phyloP scores from a whole-genome alignment of 2,329 filamentous ascomycete genomes.

The Ceratocystis diversiconidia region DNA sequence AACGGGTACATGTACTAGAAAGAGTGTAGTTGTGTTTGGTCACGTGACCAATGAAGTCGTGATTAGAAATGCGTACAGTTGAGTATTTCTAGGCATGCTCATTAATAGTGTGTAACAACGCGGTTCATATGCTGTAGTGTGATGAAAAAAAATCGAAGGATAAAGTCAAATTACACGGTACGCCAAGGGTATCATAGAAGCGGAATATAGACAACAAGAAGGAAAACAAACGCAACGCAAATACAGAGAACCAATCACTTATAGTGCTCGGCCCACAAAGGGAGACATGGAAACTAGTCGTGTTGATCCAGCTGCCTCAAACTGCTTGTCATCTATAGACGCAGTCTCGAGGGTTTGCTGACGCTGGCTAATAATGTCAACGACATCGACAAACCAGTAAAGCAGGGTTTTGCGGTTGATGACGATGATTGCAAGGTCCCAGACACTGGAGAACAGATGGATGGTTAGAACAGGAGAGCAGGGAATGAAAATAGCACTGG shows the following conservation, averaged over 20 bases:
- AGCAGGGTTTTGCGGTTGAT: conserved; percentile 15
- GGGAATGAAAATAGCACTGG: no score
- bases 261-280: conserved; percentile 14
- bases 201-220: not conserved
- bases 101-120: not conserved
- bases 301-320: not conserved
- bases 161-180: not conserved
- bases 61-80: no score
- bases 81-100: not conserved
- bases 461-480: not conserved
- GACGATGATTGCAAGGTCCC: conserved; percentile 18
- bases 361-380: not conserved
- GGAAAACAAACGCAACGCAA: not conserved
- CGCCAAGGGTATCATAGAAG: conserved; percentile 1
- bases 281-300: not conserved
- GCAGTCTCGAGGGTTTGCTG: not conserved
- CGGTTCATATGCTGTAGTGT: not conserved
- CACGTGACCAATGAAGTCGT: no score
- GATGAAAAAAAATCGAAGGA: not conserved
- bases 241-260: not conserved
- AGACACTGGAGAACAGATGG: conserved; percentile 11
- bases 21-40: no score
- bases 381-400: conserved; percentile 8
- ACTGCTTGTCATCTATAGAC: not conserved
- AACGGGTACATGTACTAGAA: no score